Evolutionary conservation across 1,139 yeast species (phyloP).

Genomic region (Hansenula lynferdii): DNA sequence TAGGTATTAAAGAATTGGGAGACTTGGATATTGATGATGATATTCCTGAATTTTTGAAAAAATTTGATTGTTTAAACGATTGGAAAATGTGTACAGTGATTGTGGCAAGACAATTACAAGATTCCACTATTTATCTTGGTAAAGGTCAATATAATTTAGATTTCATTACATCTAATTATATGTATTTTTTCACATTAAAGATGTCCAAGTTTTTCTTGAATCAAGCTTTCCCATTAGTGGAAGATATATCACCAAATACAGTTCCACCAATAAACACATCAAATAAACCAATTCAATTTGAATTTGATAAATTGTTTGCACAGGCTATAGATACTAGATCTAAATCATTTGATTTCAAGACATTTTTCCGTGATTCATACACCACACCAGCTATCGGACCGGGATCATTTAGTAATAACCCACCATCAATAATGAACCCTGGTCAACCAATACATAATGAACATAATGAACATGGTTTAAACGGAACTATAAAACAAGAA

Average conservation of each 20-base stretch:
- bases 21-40: neutral
- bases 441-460: no score
- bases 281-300: neutral
- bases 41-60: neutral
- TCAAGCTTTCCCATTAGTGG: neutral
- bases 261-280: neutral
- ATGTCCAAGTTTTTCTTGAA: neutral
- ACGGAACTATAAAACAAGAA: no score
- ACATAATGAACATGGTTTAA: no score
- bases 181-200: neutral
- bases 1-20: neutral
- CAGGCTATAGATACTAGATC: neutral
- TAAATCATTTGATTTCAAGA: neutral
- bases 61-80: neutral
- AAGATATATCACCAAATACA: neutral
- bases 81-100: neutral
- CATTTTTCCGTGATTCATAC: neutral
- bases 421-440: no score
- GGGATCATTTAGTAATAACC: no score
- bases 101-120: no score
- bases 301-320: neutral
- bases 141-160: neutral
- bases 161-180: neutral
- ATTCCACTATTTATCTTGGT: neutral
- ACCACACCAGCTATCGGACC: no score